A percentile compares a stretch with the other conserved stretches of the same genome.
Evolutionary conservation across 2,329 filamentous ascomycete genomes (phyloP).

Genomic region (Fusarium sp.): DNA sequence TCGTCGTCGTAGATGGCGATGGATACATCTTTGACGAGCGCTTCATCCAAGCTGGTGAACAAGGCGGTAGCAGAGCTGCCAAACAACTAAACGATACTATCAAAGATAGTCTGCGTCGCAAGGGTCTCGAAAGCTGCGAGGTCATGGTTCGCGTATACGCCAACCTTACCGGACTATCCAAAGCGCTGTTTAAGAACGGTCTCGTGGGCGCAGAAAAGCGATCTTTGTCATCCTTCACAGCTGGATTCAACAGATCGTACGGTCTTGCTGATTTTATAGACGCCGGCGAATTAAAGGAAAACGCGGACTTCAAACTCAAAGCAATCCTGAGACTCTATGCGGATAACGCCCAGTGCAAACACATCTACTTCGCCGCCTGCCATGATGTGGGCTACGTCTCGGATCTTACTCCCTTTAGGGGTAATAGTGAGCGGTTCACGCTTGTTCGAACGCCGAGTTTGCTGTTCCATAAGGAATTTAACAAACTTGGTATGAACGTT

Average conservation of each 20-base stretch:
- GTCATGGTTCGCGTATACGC: constrained; percentile 68
- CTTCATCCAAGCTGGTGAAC: constrained; percentile 59
- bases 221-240: constrained; percentile 65
- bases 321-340: constrained; percentile 62
- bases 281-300: constrained; percentile 70
- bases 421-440: constrained; percentile 64
- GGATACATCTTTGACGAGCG: constrained; percentile 66
- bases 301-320: constrained; percentile 70
- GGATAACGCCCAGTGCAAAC: constrained; percentile 71
- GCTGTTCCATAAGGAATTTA: constrained; percentile 65
- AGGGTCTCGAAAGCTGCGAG: constrained; percentile 62
- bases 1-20: constrained; percentile 72
- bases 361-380: constrained; percentile 73
- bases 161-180: constrained; percentile 65
- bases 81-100: constrained; percentile 64
- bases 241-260: constrained; percentile 68
- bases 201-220: constrained; percentile 66
- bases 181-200: constrained; percentile 58
- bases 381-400: constrained; percentile 66
- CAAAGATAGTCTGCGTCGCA: constrained; percentile 59
- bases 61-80: constrained; percentile 68
- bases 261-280: constrained; percentile 72
- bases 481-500: constrained; percentile 61
- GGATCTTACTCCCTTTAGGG: constrained; percentile 64
- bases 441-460: constrained; percentile 62